A percentile compares a stretch with the other conserved stretches of the same genome.
Conservation (phyloP, 495 filamentous ascomycete species). For the Hypoxylon rickii region DNA sequence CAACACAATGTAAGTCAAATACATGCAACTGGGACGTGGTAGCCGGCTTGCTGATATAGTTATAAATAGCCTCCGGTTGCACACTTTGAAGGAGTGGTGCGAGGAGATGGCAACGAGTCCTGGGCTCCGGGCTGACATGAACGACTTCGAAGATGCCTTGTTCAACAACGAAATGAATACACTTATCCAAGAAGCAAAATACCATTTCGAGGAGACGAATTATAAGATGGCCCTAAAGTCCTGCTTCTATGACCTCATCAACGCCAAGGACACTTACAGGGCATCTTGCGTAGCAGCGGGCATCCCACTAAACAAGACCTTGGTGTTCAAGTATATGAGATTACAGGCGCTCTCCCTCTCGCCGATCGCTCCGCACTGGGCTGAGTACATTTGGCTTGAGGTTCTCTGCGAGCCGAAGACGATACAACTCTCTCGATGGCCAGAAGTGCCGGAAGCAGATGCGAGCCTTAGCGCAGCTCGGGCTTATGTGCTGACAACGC, state of each 20-base stretch:
- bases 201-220: constrained; percentile 77
- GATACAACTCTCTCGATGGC: constrained; percentile 81
- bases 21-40: background rate
- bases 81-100: constrained; percentile 88
- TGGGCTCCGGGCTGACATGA: constrained; percentile 69
- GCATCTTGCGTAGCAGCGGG: constrained; percentile 73
- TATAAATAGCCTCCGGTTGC: constrained; percentile 63
- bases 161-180: constrained; percentile 94
- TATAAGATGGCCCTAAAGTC: constrained; percentile 94
- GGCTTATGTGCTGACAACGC: constrained; percentile 76
- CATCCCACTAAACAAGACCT: constrained; percentile 80
- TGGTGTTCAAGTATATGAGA: constrained; percentile 77
- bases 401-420: constrained; percentile 74
- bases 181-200: constrained; percentile 73
- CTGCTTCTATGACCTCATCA: constrained; percentile 84
- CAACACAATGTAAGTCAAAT: constrained; percentile 63
- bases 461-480: constrained; percentile 72
- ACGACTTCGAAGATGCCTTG: constrained; percentile 81
- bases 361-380: constrained; percentile 83
- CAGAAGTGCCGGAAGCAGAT: constrained; percentile 64
- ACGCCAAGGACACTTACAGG: constrained; percentile 85
- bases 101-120: constrained; percentile 77
- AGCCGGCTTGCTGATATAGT: background rate
- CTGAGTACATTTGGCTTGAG: constrained; percentile 91
- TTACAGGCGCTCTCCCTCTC: constrained; percentile 79